Evolutionary conservation across 2,329 filamentous ascomycete species (phyloP), one percentile per base, ranked within the genome.

Genomic region (Nemania serpens): DNA sequence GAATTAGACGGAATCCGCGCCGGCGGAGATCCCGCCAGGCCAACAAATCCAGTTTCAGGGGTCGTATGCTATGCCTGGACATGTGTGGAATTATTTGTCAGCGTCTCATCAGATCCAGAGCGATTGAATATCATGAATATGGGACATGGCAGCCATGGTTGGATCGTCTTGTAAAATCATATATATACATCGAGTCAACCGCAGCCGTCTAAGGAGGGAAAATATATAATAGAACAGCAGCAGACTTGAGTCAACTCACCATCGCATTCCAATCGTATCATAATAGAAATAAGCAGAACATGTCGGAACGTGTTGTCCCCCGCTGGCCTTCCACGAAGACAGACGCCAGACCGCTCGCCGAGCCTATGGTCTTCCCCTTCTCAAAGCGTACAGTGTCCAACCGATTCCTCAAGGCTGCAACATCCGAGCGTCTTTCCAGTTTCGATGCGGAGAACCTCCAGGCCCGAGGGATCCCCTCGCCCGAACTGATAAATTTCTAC

Each of bases 351-450:
- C 51, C 17, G 36, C 51, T 62, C 33, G 55, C 46, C 12, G 55
- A 62, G 34, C 60, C 60, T 20, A 42, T 62, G 5, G 20, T 33
- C 13, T 81, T 78, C 63, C 65, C 73, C 18, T 80, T 80, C 70
- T 79, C 80, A 46, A 77, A 79, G 61, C 79, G 75, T 54, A 81
- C 78, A 6, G 84, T 83, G 2, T 77, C 77, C 5, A 88, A 87
- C 68, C 78, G 84, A 22, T 85, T 86, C 70, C 69, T 87, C 61
- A 88, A 88, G 70, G 83, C 75, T 5, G 82, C 85, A 37, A 86
- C 87, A 82, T 83, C 81, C 1, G 85, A 88, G 71, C 78, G 81
- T n/a, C 73, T 87, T 13, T 81, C 83, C 0, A 83, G 82, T 2
- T 88, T 82, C 82, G 78, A 84, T 63, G 75, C 80, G 1, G 75